Conservation (phyloP, 768 basidiomycete species). For the Rhodosporidiobolus sp. region DNA sequence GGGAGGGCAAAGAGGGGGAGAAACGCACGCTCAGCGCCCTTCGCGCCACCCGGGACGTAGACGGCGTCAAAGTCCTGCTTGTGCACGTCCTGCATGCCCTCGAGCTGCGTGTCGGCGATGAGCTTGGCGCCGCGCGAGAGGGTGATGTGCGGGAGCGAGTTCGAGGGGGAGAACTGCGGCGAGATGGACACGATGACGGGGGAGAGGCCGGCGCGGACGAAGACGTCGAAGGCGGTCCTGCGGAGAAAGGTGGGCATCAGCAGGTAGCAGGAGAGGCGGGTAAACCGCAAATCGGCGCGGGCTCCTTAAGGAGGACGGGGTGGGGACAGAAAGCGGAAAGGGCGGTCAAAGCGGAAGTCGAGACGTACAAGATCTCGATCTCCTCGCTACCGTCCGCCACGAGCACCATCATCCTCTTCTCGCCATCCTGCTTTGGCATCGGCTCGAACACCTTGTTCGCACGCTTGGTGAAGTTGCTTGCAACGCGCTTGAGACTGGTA, state of each 20-base stretch:
- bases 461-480: constrained; percentile 12
- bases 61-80: constrained; percentile 36
- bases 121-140: constrained; percentile 35
- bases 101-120: constrained; percentile 36
- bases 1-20: not conserved
- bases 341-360: no score
- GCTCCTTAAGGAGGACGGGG: no score
- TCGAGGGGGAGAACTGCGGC: constrained; percentile 27
- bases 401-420: constrained; percentile 31
- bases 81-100: constrained; percentile 23
- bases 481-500: constrained; percentile 27
- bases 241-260: no score
- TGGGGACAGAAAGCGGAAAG: no score
- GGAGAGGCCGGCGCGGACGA: constrained; percentile 30
- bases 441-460: constrained; percentile 31
- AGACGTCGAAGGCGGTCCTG: constrained; percentile 31
- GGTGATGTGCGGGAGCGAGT: constrained; percentile 37
- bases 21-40: constrained; percentile 53
- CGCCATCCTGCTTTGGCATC: constrained; percentile 22
- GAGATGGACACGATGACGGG: constrained; percentile 30
- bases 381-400: constrained; percentile 38
- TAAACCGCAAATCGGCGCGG: no score
- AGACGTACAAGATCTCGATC: constrained; percentile 34
- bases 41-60: constrained; percentile 36
- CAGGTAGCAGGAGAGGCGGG: no score